phyloP scores from a whole-genome alignment of 371 early-diverging fungal species.

The Mucor mucedo region DNA sequence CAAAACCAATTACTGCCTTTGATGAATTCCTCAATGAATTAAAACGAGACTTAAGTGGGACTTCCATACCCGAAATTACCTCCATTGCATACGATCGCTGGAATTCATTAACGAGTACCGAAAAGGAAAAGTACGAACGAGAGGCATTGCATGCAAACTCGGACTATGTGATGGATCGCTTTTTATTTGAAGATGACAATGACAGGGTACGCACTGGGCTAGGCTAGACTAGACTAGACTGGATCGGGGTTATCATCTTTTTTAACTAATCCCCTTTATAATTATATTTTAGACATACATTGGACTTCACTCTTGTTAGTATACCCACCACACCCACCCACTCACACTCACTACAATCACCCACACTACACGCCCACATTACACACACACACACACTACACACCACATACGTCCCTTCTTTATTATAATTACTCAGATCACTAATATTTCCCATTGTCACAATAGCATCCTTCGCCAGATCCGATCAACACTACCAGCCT shows the following conservation, averaged over 20 bases:
- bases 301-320: neutral
- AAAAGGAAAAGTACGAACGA: constrained; percentile 27
- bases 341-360: neutral
- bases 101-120: constrained; percentile 4
- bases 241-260: no score
- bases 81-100: constrained; percentile 16
- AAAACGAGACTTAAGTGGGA: constrained; percentile 1
- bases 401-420: no score
- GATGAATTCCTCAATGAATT: constrained; percentile 19
- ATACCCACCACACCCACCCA: neutral
- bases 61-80: constrained; percentile 4
- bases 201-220: neutral
- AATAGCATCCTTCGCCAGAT: neutral
- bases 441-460: neutral
- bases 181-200: neutral
- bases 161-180: constrained; percentile 24
- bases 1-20: constrained; percentile 25
- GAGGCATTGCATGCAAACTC: constrained; percentile 30
- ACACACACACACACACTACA: neutral
- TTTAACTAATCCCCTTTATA: no score
- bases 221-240: no score
- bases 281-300: no score
- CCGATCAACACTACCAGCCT: no score
- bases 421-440: no score
- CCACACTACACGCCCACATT: no score